Base-by-base conservation (phyloP, 75 land plant species). In the Azolla pinnata region DNA sequence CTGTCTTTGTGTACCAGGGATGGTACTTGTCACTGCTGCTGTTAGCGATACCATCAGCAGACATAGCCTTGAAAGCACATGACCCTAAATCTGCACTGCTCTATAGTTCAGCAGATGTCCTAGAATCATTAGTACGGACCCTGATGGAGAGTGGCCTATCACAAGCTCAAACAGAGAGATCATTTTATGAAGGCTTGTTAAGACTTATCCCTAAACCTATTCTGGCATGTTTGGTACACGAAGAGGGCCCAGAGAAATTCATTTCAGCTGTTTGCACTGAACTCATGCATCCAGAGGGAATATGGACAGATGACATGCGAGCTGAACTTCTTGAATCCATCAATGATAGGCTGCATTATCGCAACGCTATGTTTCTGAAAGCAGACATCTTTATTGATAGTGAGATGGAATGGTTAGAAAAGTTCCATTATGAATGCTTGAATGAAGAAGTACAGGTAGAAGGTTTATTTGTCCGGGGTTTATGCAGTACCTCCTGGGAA, bases 191-290 rank as follows among this genome's bases (percentile, higher is more conserved):
- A 38, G 35, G 56, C 44, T 25, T 74, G 56, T 31, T 12, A 25
- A 64, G 52, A 28, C 10, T 76, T 7, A 66, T 76, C 29, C 79
- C 79, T 26, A 10, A 20, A 16, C 65, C 69, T 19, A 53, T 76
- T 35, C 44, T 76, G n/a, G 26, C 56, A 19, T 66, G 70, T 32
- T 56, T 76, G 31, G 54, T 54, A 31, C 60, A 71, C 23, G 23
- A 29, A 20, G 75, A 76, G 24, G 79, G 75, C n/a, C 60, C 70
- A 28, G 79, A 76, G 35, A 76, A 70, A 46, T 71, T 76, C 44
- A 56, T 66, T 45, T 47, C 75, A 8, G 31, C 67, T 42, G 68
- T 33, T 33, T 35, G 54, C 4, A 53, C 79, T 4, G 70, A 76
- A 20, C 20, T 76, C 29, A 49, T 59, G 30, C 70, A 65, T 33